Evolutionary conservation across 1,139 yeast genomes (phyloP), one percentile per base, ranked within the genome.

Genomic region (Blastobotrys illinoisensis): DNA sequence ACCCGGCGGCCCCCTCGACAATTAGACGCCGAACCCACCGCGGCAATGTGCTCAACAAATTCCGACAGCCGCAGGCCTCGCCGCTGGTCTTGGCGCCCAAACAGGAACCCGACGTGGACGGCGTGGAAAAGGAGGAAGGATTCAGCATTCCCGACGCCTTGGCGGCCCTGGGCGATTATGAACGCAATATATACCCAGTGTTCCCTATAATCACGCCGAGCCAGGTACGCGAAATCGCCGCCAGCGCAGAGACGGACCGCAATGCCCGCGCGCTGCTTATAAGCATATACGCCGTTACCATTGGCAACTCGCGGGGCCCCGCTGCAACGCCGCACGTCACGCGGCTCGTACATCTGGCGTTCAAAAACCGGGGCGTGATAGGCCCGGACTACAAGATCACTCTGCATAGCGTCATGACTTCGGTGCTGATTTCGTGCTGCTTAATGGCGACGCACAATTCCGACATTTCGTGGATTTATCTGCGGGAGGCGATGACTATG

Each of bases 401-500:
- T n/a, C 46, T 54, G 3, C 18, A 47, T 28, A 21, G 44, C 26
- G 40, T 56, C 21, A 56, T 56, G 50, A 56, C 58, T n/a, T 47
- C 55, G 7, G 48, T 50, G 13, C 23, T 54, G 36, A 49, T 56
- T 5, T 55, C 57, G 14, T 49, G 57, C 44, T 51, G 51, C 16
- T 49, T 56, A 4, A 56, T 56, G 9, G 56, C 56, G 4, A 23
- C 51, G 13, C 23, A 50, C 19, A 46, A 52, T 14, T 53, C 56
- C 18, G 56, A 55, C 18, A 46, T 54, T 3, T 56, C 60, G 6
- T 58, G 60, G 60, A 49, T 57, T 1, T 55, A 56, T 40, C 54
- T 58, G 6, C 57, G 60, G 13, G 60, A 58, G 44, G 59, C 60
- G 21, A 58, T 56, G 32, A 55, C 60, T 9, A 51, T 56, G 54